These are phyloP conservation scores for Escovopsis weberi DNA, from an alignment of 2,329 filamentous ascomycete genomes.

Conservation along the genomic window DNA sequence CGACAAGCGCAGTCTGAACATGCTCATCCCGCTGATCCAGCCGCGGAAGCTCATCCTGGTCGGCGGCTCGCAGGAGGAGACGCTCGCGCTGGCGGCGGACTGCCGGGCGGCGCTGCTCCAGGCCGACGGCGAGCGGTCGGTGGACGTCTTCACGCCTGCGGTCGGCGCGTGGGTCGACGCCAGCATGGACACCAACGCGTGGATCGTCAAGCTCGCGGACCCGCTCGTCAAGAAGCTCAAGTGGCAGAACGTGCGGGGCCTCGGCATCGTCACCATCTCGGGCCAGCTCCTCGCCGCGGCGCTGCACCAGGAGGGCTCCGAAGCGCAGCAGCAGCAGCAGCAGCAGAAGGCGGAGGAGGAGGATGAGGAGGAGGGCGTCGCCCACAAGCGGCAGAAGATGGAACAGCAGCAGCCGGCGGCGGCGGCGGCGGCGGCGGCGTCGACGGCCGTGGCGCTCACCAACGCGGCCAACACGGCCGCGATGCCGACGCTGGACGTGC, in stretches of 20 bases:
- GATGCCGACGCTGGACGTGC: slow-evolving; percentile 37
- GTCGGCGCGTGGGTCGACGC: slow-evolving; percentile 68
- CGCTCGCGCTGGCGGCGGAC: slow-evolving; percentile 60
- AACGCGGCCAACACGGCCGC: slow-evolving; percentile 11
- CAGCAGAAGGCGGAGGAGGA: too few relatives aligned
- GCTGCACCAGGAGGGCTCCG: slow-evolving; percentile 22
- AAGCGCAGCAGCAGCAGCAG: slow-evolving; percentile 25
- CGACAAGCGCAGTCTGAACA: slow-evolving; percentile 84
- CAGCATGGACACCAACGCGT: slow-evolving; percentile 94
- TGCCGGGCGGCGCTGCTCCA: slow-evolving; percentile 51
- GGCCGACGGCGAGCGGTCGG: slow-evolving; percentile 32
- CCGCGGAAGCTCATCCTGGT: slow-evolving; percentile 92
- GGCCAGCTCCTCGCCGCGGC: slow-evolving; percentile 41
- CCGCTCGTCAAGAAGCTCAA: slow-evolving; percentile 71
- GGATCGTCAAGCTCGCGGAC: slow-evolving; percentile 84
- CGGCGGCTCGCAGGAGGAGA: slow-evolving; percentile 67
- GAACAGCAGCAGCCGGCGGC: slow-evolving; percentile 10
- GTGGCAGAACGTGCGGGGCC: slow-evolving; percentile 85
- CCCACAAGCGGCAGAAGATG: slow-evolving; percentile 36
- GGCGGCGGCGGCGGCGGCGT: slow-evolving; percentile 6
- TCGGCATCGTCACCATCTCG: slow-evolving; percentile 87
- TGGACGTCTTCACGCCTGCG: slow-evolving; percentile 68
- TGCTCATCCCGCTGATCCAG: slow-evolving; percentile 86
- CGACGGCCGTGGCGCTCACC: slow-evolving; percentile 13
- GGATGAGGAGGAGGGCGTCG: slow-evolving; percentile 17